Conservation (phyloP, 108 stramenopile genomes). For the Cyclotella sp. region DNA sequence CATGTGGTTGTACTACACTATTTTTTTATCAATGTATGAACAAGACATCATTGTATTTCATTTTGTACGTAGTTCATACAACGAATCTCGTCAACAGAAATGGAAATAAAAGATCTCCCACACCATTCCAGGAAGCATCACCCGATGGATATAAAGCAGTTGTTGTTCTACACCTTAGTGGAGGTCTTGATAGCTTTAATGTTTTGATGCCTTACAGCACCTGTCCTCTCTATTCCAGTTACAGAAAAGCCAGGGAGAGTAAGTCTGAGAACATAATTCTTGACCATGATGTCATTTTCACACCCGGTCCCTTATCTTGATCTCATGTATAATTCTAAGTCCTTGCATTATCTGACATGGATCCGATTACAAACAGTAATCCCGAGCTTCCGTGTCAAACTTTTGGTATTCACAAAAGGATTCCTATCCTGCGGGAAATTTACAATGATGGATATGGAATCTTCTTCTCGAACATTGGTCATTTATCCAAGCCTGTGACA, state of each 20-base stretch:
- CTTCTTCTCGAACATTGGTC: conserved; percentile 11
- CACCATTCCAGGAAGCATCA: neutral
- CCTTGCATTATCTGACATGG: neutral
- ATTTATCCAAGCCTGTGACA: conserved; percentile 18
- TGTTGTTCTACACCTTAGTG: conserved; percentile 43
- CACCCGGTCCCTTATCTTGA: neutral
- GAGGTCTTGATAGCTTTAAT: conserved; percentile 53
- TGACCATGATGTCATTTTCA: neutral
- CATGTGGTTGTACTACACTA: neutral
- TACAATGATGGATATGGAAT: conserved; percentile 42
- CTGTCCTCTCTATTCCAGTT: conserved; percentile 23
- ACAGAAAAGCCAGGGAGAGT: conserved; percentile 7
- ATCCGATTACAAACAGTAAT: neutral
- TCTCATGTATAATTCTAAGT: neutral
- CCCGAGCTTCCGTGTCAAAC: conserved; percentile 9
- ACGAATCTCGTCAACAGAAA: conserved; percentile 17
- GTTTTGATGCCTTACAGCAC: conserved; percentile 40
- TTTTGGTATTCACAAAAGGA: conserved; percentile 44
- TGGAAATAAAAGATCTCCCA: conserved; percentile 2
- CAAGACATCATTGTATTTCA: neutral
- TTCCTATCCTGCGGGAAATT: conserved; percentile 24
- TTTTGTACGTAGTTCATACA: conserved; percentile 2
- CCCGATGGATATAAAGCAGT: conserved; percentile 51
- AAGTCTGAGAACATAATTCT: neutral
- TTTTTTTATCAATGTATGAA: neutral